Evolutionary conservation across 441 rosid species (phyloP).

Genomic region (Brassica hybrid): DNA sequence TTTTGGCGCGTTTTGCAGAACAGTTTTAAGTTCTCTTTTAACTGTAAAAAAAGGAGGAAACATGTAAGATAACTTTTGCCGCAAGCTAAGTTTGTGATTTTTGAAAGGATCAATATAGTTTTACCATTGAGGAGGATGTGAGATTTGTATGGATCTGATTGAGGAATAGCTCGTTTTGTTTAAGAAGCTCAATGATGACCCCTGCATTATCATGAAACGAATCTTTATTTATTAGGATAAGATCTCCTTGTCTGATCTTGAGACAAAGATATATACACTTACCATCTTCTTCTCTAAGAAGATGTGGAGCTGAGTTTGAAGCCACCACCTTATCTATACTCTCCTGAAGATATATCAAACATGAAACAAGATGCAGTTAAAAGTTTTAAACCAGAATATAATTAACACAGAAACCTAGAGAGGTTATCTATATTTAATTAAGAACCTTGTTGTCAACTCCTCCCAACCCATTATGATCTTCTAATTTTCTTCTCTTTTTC

Average conservation of each 20-base stretch:
- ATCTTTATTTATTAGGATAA: background rate
- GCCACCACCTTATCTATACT: slow-evolving; percentile 21
- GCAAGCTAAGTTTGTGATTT: background rate
- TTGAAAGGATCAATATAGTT: background rate
- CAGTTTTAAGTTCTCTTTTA: slow-evolving; percentile 54
- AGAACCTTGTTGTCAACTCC: slow-evolving; percentile 68
- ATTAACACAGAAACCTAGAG: no score
- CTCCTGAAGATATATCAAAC: slow-evolving; percentile 26
- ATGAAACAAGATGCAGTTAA: background rate
- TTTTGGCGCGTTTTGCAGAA: slow-evolving; percentile 52
- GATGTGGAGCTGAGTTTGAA: slow-evolving; percentile 8
- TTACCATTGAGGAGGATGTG: slow-evolving; percentile 58
- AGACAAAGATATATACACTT: background rate
- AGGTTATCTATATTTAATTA: no score
- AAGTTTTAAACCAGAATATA: no score
- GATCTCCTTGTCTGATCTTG: background rate
- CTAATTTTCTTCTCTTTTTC: slow-evolving; percentile 60
- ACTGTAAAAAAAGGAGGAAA: slow-evolving; percentile 40
- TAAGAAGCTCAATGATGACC: slow-evolving; percentile 53
- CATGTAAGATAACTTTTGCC: background rate
- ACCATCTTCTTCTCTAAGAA: slow-evolving; percentile 22
- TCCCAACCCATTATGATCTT: slow-evolving; percentile 55
- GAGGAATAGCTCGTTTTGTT: slow-evolving; percentile 57
- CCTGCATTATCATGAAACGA: slow-evolving; percentile 21
- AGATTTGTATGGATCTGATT: slow-evolving; percentile 63